These are phyloP conservation scores for Starmerella gropengiesseri DNA, from an alignment of 805 yeast species.

Conservation along the genomic window DNA sequence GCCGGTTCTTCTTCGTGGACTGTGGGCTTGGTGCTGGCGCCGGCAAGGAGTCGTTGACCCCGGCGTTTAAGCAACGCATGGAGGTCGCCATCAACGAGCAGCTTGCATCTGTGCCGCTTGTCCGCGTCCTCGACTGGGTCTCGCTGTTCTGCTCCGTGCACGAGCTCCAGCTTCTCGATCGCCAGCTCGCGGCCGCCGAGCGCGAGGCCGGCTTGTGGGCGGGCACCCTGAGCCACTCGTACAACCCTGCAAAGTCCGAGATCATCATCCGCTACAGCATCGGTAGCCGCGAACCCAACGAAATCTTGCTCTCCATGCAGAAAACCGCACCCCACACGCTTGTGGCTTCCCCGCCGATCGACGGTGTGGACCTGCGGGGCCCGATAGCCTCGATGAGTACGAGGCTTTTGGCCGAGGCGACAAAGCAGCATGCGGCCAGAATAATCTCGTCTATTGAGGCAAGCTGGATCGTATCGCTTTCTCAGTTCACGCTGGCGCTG, in stretches of 20 bases:
- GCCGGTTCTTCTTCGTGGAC: conserved; percentile 70
- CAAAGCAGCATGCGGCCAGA: conserved; percentile 16
- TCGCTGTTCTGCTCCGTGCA: conserved; percentile 52
- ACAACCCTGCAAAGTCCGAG: conserved; percentile 40
- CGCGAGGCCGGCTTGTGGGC: conserved; percentile 41
- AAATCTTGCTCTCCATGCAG: conserved; percentile 4
- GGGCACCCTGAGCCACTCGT: conserved; percentile 47
- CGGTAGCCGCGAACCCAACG: conserved; percentile 17
- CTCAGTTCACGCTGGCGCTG: conserved; percentile 9
- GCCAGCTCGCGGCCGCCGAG: conserved; percentile 43
- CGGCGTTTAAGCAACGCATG: conserved; percentile 33
- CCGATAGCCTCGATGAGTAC: conserved; percentile 3
- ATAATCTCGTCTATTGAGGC: conserved; percentile 11
- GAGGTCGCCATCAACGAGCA: conserved; percentile 48
- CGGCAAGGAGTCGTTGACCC: conserved; percentile 6
- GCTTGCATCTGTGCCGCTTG: conserved; percentile 38
- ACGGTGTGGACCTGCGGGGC: conserved; percentile 5
- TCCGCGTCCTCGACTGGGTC: conserved; percentile 46
- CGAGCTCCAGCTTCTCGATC: conserved; percentile 50
- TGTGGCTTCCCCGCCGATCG: conserved; percentile 1
- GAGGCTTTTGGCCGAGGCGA: conserved; percentile 11
- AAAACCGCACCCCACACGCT: conserved; percentile 8
- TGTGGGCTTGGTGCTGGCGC: conserved; percentile 49
- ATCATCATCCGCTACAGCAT: conserved; percentile 60
- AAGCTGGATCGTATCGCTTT: conserved; percentile 14